phyloP scores from a whole-genome alignment of 2,329 filamentous ascomycete genomes.

The Beauveria medogensis region DNA sequence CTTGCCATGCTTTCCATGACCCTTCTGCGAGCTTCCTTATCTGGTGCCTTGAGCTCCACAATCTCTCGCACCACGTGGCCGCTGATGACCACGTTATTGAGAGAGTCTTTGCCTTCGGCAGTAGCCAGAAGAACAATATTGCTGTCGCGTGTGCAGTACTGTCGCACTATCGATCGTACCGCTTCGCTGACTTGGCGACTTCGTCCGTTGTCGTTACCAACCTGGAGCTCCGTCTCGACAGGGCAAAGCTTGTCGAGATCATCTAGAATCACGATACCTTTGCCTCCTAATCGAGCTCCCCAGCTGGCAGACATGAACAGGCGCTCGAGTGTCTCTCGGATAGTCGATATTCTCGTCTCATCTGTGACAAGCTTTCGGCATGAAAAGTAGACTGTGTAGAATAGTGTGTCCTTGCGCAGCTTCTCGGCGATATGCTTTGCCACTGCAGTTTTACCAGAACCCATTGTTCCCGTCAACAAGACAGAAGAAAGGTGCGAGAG shows the following conservation, averaged over 20 bases:
- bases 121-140: slow-evolving; percentile 83
- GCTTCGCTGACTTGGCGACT: slow-evolving; percentile 90
- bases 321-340: slow-evolving; percentile 80
- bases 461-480: slow-evolving; percentile 78
- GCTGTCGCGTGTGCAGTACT: slow-evolving; percentile 73
- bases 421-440: slow-evolving; percentile 67
- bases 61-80: slow-evolving; percentile 92
- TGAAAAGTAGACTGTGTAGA: slow-evolving; percentile 76
- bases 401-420: slow-evolving; percentile 64
- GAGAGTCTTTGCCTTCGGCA: slow-evolving; percentile 82
- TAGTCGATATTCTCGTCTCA: slow-evolving; percentile 78
- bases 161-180: slow-evolving; percentile 70
- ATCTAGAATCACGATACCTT: slow-evolving; percentile 78
- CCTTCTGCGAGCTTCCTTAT: slow-evolving; percentile 79
- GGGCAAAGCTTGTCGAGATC: slow-evolving; percentile 91
- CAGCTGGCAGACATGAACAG: slow-evolving; percentile 86
- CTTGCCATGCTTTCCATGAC: slow-evolving; percentile 74
- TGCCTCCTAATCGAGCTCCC: slow-evolving; percentile 80
- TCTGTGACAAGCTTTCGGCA: slow-evolving; percentile 85
- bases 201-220: slow-evolving; percentile 85
- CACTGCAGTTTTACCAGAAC: slow-evolving; percentile 81
- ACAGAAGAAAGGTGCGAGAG: slow-evolving; percentile 83
- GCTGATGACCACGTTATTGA: slow-evolving; percentile 85
- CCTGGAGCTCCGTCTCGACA: slow-evolving; percentile 86
- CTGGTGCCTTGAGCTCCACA: slow-evolving; percentile 77